These are phyloP conservation scores for Aspergillus sp. DNA, from an alignment of 2,329 filamentous ascomycete genomes.

Conservation along the genomic window DNA sequence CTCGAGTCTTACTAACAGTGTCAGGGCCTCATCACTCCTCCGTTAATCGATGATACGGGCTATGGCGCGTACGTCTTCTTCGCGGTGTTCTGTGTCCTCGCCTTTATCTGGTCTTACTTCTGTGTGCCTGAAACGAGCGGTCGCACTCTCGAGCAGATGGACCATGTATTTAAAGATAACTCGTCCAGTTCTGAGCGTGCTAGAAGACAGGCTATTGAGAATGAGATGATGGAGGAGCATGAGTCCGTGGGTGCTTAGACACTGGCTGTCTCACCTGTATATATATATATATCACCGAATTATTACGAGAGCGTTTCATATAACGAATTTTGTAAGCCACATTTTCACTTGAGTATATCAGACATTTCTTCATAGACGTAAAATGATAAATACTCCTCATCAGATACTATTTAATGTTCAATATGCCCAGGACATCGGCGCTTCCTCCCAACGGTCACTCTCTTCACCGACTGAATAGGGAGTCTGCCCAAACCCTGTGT, in stretches of 20 bases:
- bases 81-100: slow-evolving; percentile 53
- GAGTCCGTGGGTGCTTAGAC: neutral
- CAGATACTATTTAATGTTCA: too few relatives aligned
- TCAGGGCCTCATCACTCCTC: slow-evolving; percentile 62
- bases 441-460: too few relatives aligned
- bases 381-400: too few relatives aligned
- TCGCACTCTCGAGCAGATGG: slow-evolving; percentile 57
- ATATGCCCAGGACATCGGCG: too few relatives aligned
- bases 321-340: too few relatives aligned
- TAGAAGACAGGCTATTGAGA: slow-evolving; percentile 33
- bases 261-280: neutral
- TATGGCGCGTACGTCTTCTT: slow-evolving; percentile 61
- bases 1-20: neutral
- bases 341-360: too few relatives aligned
- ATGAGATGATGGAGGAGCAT: slow-evolving; percentile 24
- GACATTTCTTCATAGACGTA: too few relatives aligned
- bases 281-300: too few relatives aligned
- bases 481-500: too few relatives aligned
- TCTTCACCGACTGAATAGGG: too few relatives aligned
- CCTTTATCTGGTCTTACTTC: slow-evolving; percentile 52
- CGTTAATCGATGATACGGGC: slow-evolving; percentile 59
- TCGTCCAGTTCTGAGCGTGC: slow-evolving; percentile 32
- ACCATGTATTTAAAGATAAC: slow-evolving; percentile 45
- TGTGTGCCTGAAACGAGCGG: slow-evolving; percentile 61
- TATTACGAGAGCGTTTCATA: too few relatives aligned